These are phyloP conservation scores for Vigna hirtella DNA, from an alignment of 306 rosid genomes.

Conservation along the genomic window DNA sequence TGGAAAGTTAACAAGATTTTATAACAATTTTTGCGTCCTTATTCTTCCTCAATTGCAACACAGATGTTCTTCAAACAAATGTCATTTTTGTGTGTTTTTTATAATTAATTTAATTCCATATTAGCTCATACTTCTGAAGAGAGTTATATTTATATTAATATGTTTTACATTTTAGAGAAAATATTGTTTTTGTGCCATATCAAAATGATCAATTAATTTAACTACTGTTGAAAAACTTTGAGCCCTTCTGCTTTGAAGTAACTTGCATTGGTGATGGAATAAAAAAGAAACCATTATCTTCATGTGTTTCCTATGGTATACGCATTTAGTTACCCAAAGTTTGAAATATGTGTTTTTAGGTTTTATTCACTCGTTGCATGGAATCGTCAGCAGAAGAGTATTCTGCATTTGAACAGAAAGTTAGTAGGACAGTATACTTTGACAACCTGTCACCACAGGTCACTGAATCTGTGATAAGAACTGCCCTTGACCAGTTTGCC, in stretches of 20 bases:
- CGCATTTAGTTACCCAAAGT: constrained; percentile 1
- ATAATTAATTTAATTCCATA: not conserved
- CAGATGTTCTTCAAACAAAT: not conserved
- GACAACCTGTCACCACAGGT: constrained; percentile 84
- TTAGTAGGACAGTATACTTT: constrained; percentile 67
- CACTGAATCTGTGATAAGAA: constrained; percentile 70
- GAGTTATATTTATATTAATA: constrained; percentile 3
- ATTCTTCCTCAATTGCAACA: too few species aligned
- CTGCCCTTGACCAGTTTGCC: constrained; percentile 80
- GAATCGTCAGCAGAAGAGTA: constrained; percentile 57
- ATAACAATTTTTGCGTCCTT: too few species aligned
- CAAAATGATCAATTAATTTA: constrained; percentile 6
- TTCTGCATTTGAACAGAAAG: constrained; percentile 72
- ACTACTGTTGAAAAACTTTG: not conserved
- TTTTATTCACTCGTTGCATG: constrained; percentile 48
- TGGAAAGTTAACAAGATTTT: too few species aligned
- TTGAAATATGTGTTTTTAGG: constrained; percentile 42
- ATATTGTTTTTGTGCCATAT: not conserved
- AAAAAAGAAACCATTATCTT: constrained; percentile 6
- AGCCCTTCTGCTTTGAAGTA: not conserved
- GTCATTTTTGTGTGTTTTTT: constrained; percentile 9
- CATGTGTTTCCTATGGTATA: not conserved
- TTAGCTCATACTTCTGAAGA: constrained; percentile 24
- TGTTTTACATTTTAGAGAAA: constrained; percentile 22
- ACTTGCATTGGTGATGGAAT: constrained; percentile 8